Evolutionary conservation across 2,329 filamentous ascomycete species (phyloP).

Genomic region (Monosporascus sp.): DNA sequence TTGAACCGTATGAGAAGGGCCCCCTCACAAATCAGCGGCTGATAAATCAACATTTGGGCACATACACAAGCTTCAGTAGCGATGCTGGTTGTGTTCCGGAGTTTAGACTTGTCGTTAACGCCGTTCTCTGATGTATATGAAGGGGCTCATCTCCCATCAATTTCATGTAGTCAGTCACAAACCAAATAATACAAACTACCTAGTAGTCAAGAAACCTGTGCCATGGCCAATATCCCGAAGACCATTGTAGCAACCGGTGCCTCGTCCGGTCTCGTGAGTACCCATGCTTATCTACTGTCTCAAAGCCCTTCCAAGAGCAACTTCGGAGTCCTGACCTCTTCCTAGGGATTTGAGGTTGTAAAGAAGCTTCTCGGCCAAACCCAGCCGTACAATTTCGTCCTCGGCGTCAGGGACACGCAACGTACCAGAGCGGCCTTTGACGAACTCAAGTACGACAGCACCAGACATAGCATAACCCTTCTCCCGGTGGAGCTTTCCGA

Average conservation of each 20-base stretch:
- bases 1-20: too few species aligned
- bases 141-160: neutral
- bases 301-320: too few species aligned
- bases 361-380: constrained; percentile 42
- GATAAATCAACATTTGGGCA: too few species aligned
- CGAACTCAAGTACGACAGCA: constrained; percentile 34
- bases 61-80: too few species aligned
- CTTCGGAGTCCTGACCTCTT: too few species aligned
- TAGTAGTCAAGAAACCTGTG: too few species aligned
- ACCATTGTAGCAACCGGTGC: constrained; percentile 46
- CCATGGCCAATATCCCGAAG: constrained; percentile 37
- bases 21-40: too few species aligned
- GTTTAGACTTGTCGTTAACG: too few species aligned
- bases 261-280: constrained; percentile 43
- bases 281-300: neutral
- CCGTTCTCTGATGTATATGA: too few species aligned
- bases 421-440: constrained; percentile 37
- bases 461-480: constrained; percentile 36
- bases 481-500: constrained; percentile 44
- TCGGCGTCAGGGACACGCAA: constrained; percentile 42
- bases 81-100: too few species aligned
- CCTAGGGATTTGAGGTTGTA: constrained; percentile 47
- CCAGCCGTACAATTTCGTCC: constrained; percentile 42
- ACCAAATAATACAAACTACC: too few species aligned
- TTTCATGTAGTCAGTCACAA: neutral